These are phyloP conservation scores for Eremothecium coryli DNA, from an alignment of 1,139 yeast species.

Conservation along the genomic window DNA sequence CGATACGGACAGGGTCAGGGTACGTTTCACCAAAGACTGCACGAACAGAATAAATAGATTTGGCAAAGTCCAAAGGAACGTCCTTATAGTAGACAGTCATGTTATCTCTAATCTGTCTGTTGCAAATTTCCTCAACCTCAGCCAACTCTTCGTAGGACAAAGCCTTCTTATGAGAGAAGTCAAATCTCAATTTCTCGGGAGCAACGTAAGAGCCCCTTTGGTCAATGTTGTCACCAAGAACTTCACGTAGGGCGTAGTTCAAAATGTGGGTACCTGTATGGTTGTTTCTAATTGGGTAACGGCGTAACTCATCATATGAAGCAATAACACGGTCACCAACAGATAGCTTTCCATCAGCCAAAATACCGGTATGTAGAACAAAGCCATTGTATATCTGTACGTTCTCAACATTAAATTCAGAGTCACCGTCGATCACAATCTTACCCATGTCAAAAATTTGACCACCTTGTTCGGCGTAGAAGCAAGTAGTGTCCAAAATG, in stretches of 20 bases:
- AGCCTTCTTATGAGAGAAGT: constrained; percentile 85
- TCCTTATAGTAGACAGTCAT: constrained; percentile 71
- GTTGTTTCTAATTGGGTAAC: constrained; percentile 95
- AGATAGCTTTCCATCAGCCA: constrained; percentile 64
- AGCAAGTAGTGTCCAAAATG: constrained; percentile 79
- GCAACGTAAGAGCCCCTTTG: constrained; percentile 97
- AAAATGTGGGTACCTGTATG: constrained; percentile 97
- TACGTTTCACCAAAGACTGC: constrained; percentile 98
- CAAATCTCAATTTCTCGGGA: constrained; percentile 90
- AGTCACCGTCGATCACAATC: constrained; percentile 74
- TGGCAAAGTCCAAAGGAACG: constrained; percentile 65
- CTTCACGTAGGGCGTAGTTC: constrained; percentile 78
- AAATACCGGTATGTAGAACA: constrained; percentile 84
- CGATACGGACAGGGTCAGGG: constrained; percentile 98
- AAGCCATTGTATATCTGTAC: constrained; percentile 92
- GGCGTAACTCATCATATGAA: constrained; percentile 82
- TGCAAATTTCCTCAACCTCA: constrained; percentile 66
- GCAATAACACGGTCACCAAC: constrained; percentile 71
- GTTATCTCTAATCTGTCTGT: constrained; percentile 62
- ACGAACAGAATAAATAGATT: constrained; percentile 72
- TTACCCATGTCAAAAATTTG: constrained; percentile 95
- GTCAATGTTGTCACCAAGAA: constrained; percentile 78
- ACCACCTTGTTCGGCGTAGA: constrained; percentile 99
- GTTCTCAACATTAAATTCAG: constrained; percentile 83
- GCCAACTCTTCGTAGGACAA: constrained; percentile 60